These are phyloP conservation scores for Trametes cingulata DNA, from an alignment of 768 basidiomycete genomes.

Conservation along the genomic window DNA sequence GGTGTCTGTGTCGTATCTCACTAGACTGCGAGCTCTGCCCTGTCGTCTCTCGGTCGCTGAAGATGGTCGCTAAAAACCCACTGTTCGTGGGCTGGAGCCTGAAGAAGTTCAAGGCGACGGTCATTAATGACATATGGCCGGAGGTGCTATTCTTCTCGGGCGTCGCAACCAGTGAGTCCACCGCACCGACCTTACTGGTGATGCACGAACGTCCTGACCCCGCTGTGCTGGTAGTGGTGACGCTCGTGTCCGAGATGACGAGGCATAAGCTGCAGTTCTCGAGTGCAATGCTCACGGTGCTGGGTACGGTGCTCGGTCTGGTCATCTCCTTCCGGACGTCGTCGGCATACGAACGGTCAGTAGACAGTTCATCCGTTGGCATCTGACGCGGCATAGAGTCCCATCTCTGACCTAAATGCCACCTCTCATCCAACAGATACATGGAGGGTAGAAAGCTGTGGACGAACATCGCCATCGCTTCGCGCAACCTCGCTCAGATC, in stretches of 20 bases:
- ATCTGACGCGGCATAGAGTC: not conserved
- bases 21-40: too few species aligned
- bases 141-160: conserved; percentile 61
- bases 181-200: conserved; percentile 27
- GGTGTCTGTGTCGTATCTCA: too few species aligned
- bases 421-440: conserved; percentile 42
- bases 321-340: conserved; percentile 75
- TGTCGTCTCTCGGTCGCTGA: not conserved
- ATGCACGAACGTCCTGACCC: not conserved
- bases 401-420: not conserved
- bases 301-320: conserved; percentile 73
- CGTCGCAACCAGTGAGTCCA: conserved; percentile 52
- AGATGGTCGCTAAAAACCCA: conserved; percentile 43
- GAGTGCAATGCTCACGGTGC: conserved; percentile 60
- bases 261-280: conserved; percentile 49
- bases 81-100: conserved; percentile 50
- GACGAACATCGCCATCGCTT: conserved; percentile 58
- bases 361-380: not conserved
- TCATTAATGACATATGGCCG: conserved; percentile 68
- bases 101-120: conserved; percentile 57
- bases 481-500: conserved; percentile 59
- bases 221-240: conserved; percentile 48
- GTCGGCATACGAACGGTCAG: conserved; percentile 66
- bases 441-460: conserved; percentile 73
- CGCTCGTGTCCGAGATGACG: conserved; percentile 52